Conservation (phyloP, 768 basidiomycete species). For the Boletellus ananiceps region DNA sequence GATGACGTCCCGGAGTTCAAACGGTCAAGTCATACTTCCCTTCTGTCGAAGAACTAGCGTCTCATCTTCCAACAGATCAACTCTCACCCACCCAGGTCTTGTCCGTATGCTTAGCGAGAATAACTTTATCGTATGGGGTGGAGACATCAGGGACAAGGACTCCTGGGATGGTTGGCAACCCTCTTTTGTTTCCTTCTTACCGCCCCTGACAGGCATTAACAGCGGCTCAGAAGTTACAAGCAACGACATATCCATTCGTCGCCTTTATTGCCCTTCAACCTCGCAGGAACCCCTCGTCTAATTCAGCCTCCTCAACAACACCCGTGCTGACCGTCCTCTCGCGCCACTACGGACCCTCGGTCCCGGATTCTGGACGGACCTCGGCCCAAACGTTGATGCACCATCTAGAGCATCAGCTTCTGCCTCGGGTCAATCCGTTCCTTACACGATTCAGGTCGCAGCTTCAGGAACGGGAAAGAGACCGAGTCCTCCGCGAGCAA, state of each 20-base stretch:
- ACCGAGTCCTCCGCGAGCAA: conserved; percentile 66
- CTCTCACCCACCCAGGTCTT: conserved; percentile 70
- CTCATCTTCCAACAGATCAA: conserved; percentile 42
- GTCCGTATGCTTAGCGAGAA: conserved; percentile 68
- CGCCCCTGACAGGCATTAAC: conserved; percentile 3
- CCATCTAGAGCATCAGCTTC: conserved; percentile 65
- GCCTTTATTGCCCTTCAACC: conserved; percentile 89
- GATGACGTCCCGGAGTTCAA: conserved; percentile 88
- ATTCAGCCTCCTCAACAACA: conserved; percentile 31
- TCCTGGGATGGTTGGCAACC: conserved; percentile 62
- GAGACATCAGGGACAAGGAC: conserved; percentile 79
- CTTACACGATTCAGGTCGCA: conserved; percentile 57
- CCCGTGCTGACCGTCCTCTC: conserved; percentile 78
- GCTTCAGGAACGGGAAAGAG: conserved; percentile 45
- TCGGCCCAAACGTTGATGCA: conserved; percentile 57
- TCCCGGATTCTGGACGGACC: conserved; percentile 50
- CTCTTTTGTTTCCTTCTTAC: background rate
- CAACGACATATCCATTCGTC: conserved; percentile 89
- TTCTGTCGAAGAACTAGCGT: too few species aligned
- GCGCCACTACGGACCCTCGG: conserved; percentile 68
- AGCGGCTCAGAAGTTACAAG: conserved; percentile 71
- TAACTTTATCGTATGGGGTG: conserved; percentile 85
- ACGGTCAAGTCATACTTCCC: conserved; percentile 40
- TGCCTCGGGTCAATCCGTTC: conserved; percentile 79
- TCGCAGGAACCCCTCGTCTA: conserved; percentile 39